Evolutionary conservation across 2,329 filamentous ascomycete species (phyloP).

Genomic region (Cytospora chrysosperma): DNA sequence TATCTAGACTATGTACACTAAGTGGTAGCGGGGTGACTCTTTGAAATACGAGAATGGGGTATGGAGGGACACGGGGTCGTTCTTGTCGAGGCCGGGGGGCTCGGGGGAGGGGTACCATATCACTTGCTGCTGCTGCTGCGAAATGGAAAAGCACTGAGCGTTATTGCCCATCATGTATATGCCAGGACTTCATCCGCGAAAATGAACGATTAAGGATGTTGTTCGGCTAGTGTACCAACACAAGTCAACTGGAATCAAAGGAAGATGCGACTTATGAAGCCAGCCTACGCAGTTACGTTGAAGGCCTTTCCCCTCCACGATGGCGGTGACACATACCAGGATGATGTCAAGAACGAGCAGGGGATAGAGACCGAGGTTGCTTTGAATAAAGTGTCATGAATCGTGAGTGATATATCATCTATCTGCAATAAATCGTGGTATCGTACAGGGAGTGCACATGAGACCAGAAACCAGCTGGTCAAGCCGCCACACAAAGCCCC

Average conservation of each 20-base stretch:
- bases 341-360: background rate
- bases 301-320: background rate
- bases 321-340: background rate
- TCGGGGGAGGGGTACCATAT: background rate
- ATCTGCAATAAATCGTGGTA: background rate
- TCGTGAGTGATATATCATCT: background rate
- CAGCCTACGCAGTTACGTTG: background rate
- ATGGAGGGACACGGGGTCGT: background rate
- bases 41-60: background rate
- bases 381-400: background rate
- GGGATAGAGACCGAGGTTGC: background rate
- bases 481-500: background rate
- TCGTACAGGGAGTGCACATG: background rate
- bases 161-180: background rate
- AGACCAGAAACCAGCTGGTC: background rate
- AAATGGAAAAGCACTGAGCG: background rate
- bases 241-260: background rate
- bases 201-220: background rate
- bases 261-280: background rate
- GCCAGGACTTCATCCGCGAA: background rate
- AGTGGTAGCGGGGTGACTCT: background rate
- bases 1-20: background rate
- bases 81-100: background rate
- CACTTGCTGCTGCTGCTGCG: background rate
- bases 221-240: background rate